A percentile compares a stretch with the other conserved stretches of the same genome.
Conservation (phyloP, 345 rosid species). For the Salix exigua region DNA sequence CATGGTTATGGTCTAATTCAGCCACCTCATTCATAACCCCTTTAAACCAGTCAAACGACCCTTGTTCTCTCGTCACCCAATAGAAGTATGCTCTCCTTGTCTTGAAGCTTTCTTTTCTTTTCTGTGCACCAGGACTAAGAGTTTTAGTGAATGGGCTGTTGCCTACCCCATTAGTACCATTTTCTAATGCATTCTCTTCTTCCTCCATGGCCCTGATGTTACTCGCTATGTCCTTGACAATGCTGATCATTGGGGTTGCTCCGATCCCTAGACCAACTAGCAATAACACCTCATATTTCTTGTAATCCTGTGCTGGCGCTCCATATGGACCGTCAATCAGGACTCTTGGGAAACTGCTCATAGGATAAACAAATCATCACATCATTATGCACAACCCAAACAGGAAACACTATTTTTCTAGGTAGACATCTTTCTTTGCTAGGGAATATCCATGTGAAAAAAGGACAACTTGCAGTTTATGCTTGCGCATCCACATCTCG, state of each 20-base stretch:
- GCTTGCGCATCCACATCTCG: background rate
- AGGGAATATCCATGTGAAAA: background rate
- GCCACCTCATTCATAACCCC: constrained; percentile 77
- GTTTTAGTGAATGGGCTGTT: constrained; percentile 8
- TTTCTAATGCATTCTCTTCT: constrained; percentile 39
- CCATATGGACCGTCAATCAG: constrained; percentile 82
- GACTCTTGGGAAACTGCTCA: constrained; percentile 63
- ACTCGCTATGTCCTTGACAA: constrained; percentile 68
- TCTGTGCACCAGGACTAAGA: constrained; percentile 32
- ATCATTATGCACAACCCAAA: background rate
- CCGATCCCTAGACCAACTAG: constrained; percentile 81
- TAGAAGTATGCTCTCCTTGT: constrained; percentile 77
- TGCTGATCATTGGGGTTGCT: constrained; percentile 90
- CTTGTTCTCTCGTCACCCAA: constrained; percentile 86
- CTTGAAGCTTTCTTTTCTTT: constrained; percentile 47
- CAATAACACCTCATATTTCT: constrained; percentile 64
- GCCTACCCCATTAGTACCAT: constrained; percentile 18
- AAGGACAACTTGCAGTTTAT: no score
- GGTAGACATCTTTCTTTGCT: background rate
- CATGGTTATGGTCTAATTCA: constrained; percentile 54
- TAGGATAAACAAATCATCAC: background rate
- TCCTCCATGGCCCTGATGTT: constrained; percentile 53
- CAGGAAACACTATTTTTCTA: background rate
- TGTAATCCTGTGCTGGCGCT: constrained; percentile 89
- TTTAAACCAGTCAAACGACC: constrained; percentile 82